These are phyloP conservation scores for Dendrobium catenatum DNA, from an alignment of 106 monocot genomes.

Conservation along the genomic window DNA sequence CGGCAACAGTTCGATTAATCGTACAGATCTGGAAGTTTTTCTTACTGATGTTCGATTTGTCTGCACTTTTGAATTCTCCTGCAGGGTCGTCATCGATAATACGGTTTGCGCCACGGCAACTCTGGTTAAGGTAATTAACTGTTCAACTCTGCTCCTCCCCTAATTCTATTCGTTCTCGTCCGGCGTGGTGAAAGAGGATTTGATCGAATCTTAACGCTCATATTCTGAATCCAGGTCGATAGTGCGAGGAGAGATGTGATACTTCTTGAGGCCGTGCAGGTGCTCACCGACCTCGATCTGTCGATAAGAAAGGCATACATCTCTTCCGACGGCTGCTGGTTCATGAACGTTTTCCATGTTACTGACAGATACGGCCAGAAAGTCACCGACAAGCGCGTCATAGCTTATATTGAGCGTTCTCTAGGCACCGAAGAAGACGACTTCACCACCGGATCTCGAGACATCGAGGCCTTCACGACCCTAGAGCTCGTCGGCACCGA, in stretches of 20 bases:
- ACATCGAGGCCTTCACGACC: conserved; percentile 17
- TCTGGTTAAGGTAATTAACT: conserved; percentile 30
- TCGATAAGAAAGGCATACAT: conserved; percentile 60
- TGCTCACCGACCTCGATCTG: conserved; percentile 54
- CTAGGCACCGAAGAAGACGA: conserved; percentile 4
- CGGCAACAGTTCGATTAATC: background rate
- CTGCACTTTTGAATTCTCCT: background rate
- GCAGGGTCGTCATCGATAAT: conserved; percentile 65
- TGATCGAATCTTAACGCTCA: background rate
- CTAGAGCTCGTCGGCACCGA: conserved; percentile 68
- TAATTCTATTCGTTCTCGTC: background rate
- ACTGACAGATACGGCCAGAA: conserved; percentile 45
- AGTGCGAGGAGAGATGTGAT: conserved; percentile 50
- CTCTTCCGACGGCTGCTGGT: conserved; percentile 70
- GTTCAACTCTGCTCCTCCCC: background rate
- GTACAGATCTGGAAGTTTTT: conserved; percentile 4
- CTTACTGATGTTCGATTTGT: background rate
- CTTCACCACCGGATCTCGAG: conserved; percentile 7
- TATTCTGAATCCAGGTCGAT: conserved; percentile 27
- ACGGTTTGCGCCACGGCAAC: conserved; percentile 42
- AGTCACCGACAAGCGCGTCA: conserved; percentile 46
- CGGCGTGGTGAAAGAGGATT: background rate
- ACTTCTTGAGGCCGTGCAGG: conserved; percentile 59
- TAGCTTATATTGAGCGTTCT: conserved; percentile 41
- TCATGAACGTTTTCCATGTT: conserved; percentile 78